Percentiles rank a stretch among this genome's conserved stretches.
Evolutionary conservation across 176 grass and related monocot species (phyloP).

Genomic region (Eleusine coracana): DNA sequence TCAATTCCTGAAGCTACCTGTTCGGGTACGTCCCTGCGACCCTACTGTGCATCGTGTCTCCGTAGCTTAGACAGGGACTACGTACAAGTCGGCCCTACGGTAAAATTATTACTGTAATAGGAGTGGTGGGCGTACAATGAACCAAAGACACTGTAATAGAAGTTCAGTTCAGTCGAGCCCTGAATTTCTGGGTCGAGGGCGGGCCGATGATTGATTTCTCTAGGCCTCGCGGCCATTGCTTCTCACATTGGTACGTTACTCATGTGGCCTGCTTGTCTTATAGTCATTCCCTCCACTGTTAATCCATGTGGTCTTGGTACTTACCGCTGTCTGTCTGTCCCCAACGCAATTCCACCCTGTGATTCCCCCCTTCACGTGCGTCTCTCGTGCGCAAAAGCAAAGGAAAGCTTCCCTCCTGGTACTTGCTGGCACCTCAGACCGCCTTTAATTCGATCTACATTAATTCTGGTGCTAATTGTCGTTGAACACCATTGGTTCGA

Average conservation of each 20-base stretch:
- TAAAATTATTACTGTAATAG: not conserved
- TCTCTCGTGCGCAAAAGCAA: not conserved
- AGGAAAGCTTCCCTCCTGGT: not conserved
- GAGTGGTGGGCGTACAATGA: not conserved
- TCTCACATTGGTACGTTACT: not conserved
- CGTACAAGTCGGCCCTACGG: not conserved
- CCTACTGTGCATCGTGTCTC: not conserved
- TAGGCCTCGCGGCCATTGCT: slow-evolving; percentile 9
- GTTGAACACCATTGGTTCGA: not conserved
- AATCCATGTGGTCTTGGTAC: slow-evolving; percentile 30
- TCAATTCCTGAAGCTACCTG: not conserved
- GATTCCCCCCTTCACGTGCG: not conserved
- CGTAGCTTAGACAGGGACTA: slow-evolving; percentile 19
- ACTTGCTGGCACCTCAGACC: not conserved
- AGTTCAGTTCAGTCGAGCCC: not conserved
- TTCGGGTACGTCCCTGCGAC: not conserved
- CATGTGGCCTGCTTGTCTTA: slow-evolving; percentile 31
- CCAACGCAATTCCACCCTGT: slow-evolving; percentile 1
- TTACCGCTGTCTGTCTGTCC: slow-evolving; percentile 7
- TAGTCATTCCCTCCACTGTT: slow-evolving; percentile 36
- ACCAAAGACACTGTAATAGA: no score
- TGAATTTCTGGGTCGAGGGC: slow-evolving; percentile 10
- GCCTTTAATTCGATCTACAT: not conserved
- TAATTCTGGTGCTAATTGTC: slow-evolving; percentile 35
- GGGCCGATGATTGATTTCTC: slow-evolving; percentile 12